phyloP scores from a whole-genome alignment of 176 grass and related monocot genomes.

The Elaeis guineensis region DNA sequence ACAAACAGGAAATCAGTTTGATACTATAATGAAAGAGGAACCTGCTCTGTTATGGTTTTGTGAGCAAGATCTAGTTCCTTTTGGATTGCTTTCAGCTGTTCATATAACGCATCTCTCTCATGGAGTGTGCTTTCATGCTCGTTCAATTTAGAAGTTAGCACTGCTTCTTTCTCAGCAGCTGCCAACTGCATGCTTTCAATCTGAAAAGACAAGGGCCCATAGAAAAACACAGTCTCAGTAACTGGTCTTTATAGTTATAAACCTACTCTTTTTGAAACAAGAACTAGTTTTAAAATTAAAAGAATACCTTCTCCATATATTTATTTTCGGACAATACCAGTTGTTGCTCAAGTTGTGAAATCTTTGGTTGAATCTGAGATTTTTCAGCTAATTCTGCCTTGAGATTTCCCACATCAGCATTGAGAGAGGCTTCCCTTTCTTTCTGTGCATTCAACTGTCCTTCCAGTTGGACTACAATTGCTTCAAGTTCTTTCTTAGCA shows the following conservation, averaged over 20 bases:
- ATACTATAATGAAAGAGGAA: constrained; percentile 11
- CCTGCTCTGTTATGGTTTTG: constrained; percentile 81
- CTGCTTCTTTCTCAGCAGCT: constrained; percentile 63
- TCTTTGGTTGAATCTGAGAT: constrained; percentile 59
- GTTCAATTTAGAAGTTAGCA: constrained; percentile 42
- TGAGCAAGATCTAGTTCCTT: constrained; percentile 65
- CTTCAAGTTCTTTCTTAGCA: constrained; percentile 56
- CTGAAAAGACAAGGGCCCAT: constrained; percentile 25
- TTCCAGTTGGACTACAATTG: constrained; percentile 50
- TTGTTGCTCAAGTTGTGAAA: constrained; percentile 82
- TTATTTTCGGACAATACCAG: constrained; percentile 63
- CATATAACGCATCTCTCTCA: constrained; percentile 51
- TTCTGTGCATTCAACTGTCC: constrained; percentile 43
- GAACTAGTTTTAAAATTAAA: too few relatives aligned
- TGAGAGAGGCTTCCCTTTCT: constrained; percentile 1
- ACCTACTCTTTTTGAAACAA: too few relatives aligned
- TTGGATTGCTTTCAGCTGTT: constrained; percentile 53
- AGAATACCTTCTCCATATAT: constrained; percentile 70
- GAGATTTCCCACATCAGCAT: constrained; percentile 5
- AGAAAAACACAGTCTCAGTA: too few relatives aligned
- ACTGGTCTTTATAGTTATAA: too few relatives aligned
- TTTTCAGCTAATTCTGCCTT: constrained; percentile 29
- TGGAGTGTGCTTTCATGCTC: constrained; percentile 44
- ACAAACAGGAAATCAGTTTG: too few relatives aligned
- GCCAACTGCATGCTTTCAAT: constrained; percentile 69